Percentiles rank a stretch among this genome's conserved stretches.
Evolutionary conservation across 176 grass and related monocot genomes (phyloP).

Genomic region (Cenchrus americanus): DNA sequence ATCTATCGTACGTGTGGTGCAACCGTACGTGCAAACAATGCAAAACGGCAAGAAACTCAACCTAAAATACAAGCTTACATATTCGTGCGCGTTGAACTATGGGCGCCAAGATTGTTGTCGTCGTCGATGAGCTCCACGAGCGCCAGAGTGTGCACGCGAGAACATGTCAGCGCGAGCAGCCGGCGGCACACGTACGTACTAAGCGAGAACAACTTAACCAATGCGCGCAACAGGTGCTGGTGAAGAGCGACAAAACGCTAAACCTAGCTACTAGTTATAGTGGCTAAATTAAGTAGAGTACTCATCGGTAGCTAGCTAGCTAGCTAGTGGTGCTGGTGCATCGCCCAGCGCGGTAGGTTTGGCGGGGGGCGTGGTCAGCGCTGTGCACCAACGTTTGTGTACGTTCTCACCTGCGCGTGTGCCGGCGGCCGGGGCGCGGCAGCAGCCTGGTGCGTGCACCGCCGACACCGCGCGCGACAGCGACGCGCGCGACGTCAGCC

Average conservation of each 20-base stretch:
- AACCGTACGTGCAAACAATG: no score
- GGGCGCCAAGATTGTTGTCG: neutral
- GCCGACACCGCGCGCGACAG: slow-evolving; percentile 1
- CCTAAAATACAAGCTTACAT: neutral
- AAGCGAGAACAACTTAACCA: no score
- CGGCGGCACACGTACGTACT: neutral
- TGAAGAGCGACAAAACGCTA: no score
- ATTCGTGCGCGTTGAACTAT: neutral
- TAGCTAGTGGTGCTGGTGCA: no score
- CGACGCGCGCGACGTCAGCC: neutral
- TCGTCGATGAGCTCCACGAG: neutral
- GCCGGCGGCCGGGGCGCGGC: neutral
- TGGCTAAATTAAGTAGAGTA: no score
- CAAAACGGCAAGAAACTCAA: neutral
- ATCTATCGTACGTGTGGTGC: no score
- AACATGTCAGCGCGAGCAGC: neutral
- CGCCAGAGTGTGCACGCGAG: slow-evolving; percentile 8
- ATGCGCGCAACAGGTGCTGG: no score
- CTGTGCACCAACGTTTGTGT: no score
- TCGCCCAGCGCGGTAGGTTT: no score
- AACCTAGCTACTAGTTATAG: no score
- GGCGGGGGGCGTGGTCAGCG: no score
- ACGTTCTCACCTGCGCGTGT: slow-evolving; percentile 23
- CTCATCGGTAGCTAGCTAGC: no score
- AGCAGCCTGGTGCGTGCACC: slow-evolving; percentile 16